Base-by-base conservation (phyloP, 257 asterid genomes). In the Primulina eburnea region DNA sequence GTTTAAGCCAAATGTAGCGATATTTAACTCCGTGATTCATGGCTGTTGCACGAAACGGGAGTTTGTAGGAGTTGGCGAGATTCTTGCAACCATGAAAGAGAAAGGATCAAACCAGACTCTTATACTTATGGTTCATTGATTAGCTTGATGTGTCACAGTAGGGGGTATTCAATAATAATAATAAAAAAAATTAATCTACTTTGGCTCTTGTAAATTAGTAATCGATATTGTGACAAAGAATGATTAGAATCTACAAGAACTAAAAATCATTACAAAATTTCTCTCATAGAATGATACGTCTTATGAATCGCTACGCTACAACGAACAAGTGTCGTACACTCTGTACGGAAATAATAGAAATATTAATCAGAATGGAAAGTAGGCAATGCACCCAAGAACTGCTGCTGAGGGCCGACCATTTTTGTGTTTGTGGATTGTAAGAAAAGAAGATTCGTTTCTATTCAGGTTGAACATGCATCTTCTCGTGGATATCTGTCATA, bases 401-500 rank as follows among this genome's bases (percentile, higher is more conserved):
- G 72, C 38, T 67, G 76, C 71, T 61, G 69, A 29, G 71, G 68
- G 64, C 52, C 38, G 24, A 60, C 71, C 40, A 64, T 67, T 56
- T 59, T 65, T 33, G 65, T 38, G 63, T 62, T 1, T 26, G 64
- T 61, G 60, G 74, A 64, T 62, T 37, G 30, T 16, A 69, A 67
- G 32, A 20, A 71, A 73, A 60, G 4, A 57, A 65, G 47, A 24
- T 33, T 66, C 50, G 70, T 52, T 71, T 63, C 76, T 82, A 80
- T 65, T 73, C 81, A 70, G 82, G 70, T 78, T 85, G 76, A 62
- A 72, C 56, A 2, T 37, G 85, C 70, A 78, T 70, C 78, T 84
- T 86, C 71, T 86, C 83, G 69, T 85, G 98, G 73, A 88, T 84
- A 77, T 94, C 97, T 79, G 74, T 58, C 79, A 91, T 85, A 35